phyloP scores from a whole-genome alignment of 495 filamentous ascomycete genomes.

The Alectoria sarmentosa region DNA sequence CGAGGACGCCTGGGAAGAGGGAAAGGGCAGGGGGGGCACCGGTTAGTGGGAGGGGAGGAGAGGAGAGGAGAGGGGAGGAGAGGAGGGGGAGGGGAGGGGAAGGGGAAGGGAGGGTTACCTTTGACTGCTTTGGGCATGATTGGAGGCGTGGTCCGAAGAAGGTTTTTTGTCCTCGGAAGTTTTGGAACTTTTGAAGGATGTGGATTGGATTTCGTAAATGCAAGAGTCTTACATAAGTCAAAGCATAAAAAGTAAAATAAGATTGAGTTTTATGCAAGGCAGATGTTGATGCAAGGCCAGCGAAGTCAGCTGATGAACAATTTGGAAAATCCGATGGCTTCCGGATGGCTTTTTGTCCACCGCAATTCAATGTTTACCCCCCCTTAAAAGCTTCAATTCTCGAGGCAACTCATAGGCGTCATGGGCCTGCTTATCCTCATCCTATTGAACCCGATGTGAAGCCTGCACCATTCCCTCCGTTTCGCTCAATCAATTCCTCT shows the following conservation, averaged over 20 bases:
- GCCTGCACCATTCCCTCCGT: background rate
- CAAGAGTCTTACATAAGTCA: background rate
- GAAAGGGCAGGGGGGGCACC: background rate
- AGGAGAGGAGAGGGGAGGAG: background rate
- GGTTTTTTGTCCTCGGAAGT: no score
- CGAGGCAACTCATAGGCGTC: background rate
- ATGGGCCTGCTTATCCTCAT: background rate
- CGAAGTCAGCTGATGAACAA: background rate
- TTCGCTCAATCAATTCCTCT: background rate
- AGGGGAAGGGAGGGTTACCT: constrained; percentile 32
- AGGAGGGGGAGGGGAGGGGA: background rate
- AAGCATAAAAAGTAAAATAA: no score
- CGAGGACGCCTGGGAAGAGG: constrained; percentile 52
- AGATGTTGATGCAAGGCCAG: background rate
- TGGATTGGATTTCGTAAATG: no score
- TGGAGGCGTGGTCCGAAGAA: no score
- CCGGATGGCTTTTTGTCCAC: constrained; percentile 1
- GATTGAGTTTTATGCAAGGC: background rate
- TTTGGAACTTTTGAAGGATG: no score
- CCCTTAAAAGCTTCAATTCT: background rate
- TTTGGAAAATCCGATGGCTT: constrained; percentile 7
- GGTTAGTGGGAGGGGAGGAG: background rate
- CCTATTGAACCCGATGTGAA: background rate
- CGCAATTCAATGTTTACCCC: background rate
- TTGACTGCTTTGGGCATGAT: constrained; percentile 47